Base-by-base conservation (phyloP, 768 basidiomycete species). In the Lentinula sp. region DNA sequence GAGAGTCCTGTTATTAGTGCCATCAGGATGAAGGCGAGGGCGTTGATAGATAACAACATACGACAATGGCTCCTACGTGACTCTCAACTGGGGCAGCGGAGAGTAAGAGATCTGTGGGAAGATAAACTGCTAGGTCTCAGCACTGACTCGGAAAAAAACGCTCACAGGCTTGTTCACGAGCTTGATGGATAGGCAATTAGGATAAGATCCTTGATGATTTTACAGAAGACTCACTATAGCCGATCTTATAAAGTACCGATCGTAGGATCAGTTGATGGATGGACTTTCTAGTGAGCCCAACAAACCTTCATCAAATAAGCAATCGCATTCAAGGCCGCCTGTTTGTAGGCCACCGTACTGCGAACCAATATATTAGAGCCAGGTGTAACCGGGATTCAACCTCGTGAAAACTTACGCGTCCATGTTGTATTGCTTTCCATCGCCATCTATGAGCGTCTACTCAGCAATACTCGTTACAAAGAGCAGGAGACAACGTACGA, bases 381-480 rank as follows among this genome's bases (percentile, higher is more conserved):
- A 55, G 61, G n/a, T 6, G 6, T 35, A 1, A 42, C 28, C 28
- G 28, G 28, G 28, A 28, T 28, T 28, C 16, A 50, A 35, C 61
- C 50, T 12, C 37, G 32, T 16, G 20, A 15, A 6, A 3, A 65
- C 82, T 66, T 70, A 88, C 81, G 87, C 85, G 66, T 88, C 86
- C 89, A 91, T 91, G 67, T 85, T 79, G 71, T 89, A 87, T 70
- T 90, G 88, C 62, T 81, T 85, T 10, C 88, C 88, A 66, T 86
- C 82, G 1, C 89, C 89, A 54, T 88, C 86, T 87, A 58, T 18
- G 33, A 36, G 35, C 20, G 4, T 42, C 59, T 53, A 61, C 54
- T 23, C 9, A 62, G 51, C 60, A 13, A 6, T 8, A 36, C 42
- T 46, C 63, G 52, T 2, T 45, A 20, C 56, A 42, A 39, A n/a